A percentile compares a stretch with the other conserved stretches of the same genome.
These are phyloP conservation scores for Sphagnum contortum DNA, from an alignment of 225 moss, liverwort and hornwort species.

Conservation along the genomic window DNA sequence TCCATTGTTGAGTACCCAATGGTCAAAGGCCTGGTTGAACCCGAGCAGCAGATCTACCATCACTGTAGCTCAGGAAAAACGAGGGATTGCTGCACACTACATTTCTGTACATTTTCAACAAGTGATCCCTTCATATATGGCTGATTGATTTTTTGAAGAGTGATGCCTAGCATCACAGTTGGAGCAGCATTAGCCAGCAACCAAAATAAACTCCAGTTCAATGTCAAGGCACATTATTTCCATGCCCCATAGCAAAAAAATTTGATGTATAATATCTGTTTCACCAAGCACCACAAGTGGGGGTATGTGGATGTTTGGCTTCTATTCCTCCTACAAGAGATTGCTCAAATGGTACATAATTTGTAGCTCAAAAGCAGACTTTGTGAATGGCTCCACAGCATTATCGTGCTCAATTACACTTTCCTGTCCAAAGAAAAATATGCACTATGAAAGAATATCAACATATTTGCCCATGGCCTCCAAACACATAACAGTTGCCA, in stretches of 20 bases:
- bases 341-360: not conserved
- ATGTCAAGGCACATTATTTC: no score
- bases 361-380: conserved; percentile 5
- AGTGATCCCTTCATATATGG: conserved; percentile 2
- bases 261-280: no score
- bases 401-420: conserved; percentile 15
- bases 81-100: conserved; percentile 8
- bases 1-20: conserved; percentile 19
- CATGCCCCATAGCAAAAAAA: no score
- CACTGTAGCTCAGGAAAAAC: conserved; percentile 16
- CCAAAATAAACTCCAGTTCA: no score
- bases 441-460: not conserved
- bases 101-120: not conserved
- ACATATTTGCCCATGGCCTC: not conserved
- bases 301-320: not conserved
- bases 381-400: conserved; percentile 20
- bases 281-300: no score
- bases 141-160: conserved; percentile 15
- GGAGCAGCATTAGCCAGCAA: no score
- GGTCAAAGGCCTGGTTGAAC: conserved; percentile 19
- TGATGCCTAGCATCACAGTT: conserved; percentile 7
- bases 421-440: conserved; percentile 10
- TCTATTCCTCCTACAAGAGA: no score
- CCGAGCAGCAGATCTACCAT: conserved; percentile 19
- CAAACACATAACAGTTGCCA: not conserved